phyloP scores from a whole-genome alignment of 2,329 filamentous ascomycete species.

The Beauveria caledonica region DNA sequence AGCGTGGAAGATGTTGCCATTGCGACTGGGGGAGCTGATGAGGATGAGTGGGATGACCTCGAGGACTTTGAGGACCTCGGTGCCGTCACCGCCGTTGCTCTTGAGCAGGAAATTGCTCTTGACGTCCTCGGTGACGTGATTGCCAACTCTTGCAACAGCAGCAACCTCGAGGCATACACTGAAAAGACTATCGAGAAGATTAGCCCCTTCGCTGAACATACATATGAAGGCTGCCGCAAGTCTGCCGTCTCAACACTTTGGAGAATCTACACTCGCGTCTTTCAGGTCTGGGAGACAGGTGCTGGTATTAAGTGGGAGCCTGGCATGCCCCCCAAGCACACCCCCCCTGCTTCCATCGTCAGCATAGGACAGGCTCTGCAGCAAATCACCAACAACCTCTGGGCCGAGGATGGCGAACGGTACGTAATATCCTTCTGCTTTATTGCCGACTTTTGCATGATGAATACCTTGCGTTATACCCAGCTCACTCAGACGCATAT shows the following conservation, averaged over 20 bases:
- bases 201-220: conserved; percentile 74
- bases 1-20: conserved; percentile 47
- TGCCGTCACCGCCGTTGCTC: conserved; percentile 78
- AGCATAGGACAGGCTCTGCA: conserved; percentile 83
- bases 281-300: conserved; percentile 70
- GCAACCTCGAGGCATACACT: conserved; percentile 68
- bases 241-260: conserved; percentile 85
- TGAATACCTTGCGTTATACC: conserved; percentile 90
- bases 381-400: conserved; percentile 74
- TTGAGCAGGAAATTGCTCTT: conserved; percentile 95
- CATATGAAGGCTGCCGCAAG: conserved; percentile 89
- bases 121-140: conserved; percentile 93
- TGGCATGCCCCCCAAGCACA: conserved; percentile 73
- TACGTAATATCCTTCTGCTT: conserved; percentile 46
- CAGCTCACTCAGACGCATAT: conserved; percentile 98
- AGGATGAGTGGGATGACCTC: conserved; percentile 65
- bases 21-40: conserved; percentile 46
- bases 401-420: conserved; percentile 88
- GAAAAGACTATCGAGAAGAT: conserved; percentile 80
- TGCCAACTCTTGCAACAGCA: conserved; percentile 72
- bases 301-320: conserved; percentile 77
- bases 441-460: conserved; percentile 45
- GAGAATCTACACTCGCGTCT: conserved; percentile 87
- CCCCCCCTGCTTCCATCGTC: conserved; percentile 69
- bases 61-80: conserved; percentile 78